Percentiles rank a stretch among this genome's conserved stretches.
Evolutionary conservation across 2,329 filamentous ascomycete species (phyloP).

Genomic region (Pyrenochaeta sp.): DNA sequence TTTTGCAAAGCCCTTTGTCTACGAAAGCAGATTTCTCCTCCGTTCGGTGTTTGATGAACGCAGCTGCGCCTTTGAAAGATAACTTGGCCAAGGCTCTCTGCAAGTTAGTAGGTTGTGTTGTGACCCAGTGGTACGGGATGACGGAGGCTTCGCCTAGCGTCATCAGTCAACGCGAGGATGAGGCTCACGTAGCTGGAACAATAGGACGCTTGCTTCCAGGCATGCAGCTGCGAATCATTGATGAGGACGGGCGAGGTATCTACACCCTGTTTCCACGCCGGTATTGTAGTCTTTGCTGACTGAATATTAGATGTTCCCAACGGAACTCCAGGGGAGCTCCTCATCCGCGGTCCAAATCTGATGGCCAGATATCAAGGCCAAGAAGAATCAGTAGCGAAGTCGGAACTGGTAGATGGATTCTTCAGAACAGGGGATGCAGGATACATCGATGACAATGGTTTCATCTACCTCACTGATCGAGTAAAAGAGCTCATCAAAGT

Average conservation of each 20-base stretch:
- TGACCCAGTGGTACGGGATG: slow-evolving; percentile 20
- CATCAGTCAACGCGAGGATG: slow-evolving; percentile 6
- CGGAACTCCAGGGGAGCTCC: slow-evolving; percentile 50
- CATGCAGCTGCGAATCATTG: slow-evolving; percentile 61
- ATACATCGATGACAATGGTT: slow-evolving; percentile 39
- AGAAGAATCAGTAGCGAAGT: slow-evolving; percentile 41
- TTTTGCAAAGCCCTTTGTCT: not conserved
- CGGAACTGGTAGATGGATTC: slow-evolving; percentile 40
- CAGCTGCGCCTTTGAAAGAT: slow-evolving; percentile 20
- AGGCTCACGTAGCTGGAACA: not conserved
- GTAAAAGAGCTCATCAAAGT: slow-evolving; percentile 64
- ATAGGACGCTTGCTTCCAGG: slow-evolving; percentile 50
- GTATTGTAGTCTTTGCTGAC: not conserved
- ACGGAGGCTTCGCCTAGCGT: slow-evolving; percentile 15
- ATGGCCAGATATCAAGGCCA: slow-evolving; percentile 50
- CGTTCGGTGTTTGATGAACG: slow-evolving; percentile 23
- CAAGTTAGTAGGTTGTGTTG: slow-evolving; percentile 4
- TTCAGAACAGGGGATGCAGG: slow-evolving; percentile 41
- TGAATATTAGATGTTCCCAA: slow-evolving; percentile 53
- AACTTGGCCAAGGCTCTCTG: slow-evolving; percentile 7
- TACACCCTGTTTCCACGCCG: not conserved
- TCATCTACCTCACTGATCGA: slow-evolving; percentile 36
- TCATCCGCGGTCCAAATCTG: slow-evolving; percentile 47
- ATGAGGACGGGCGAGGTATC: slow-evolving; percentile 55
- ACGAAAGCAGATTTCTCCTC: slow-evolving; percentile 17